Base-by-base conservation (phyloP, 306 rosid species). In the Castanopsis chinensis region DNA sequence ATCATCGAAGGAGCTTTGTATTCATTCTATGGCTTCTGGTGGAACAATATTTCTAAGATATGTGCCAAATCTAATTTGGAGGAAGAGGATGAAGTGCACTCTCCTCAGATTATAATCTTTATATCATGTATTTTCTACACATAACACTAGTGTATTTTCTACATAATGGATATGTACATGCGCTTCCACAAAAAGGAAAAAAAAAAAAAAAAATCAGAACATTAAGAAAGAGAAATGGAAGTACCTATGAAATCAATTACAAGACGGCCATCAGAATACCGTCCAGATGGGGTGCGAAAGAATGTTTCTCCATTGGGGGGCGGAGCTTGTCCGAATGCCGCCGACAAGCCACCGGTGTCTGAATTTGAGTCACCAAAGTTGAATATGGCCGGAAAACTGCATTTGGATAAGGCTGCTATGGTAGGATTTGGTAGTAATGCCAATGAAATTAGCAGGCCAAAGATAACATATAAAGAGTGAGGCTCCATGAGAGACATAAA, bases 211-310 rank as follows among this genome's bases (percentile, higher is more conserved):
- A 33, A 6, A 41, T 20, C 2, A 41, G 6, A 14, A 1, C 53
- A 60, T 28, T 23, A 13, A 71, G 18, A 49, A 19, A 69, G 10
- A 12, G 53, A 55, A 61, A 53, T n/a, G 33, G 28, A 43, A 8
- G 19, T 81, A 90, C 97, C 97, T 14, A 92, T 54, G 71, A 91
- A 88, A 77, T 91, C 92, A 74, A 90, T 51, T 35, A 88, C 27
- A 23, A 88, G 91, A 56, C 94, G 90, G 11, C 92, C 92, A 76
- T 92, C 97, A 54, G 84, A 92, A 71, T 80, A 92, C n/a, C 97
- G 87, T 6, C 97, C 90, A 1, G 89, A 89, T 19, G 97, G 91
- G 69, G 82, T 84, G 67, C 74, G 88, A 61, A 92, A 92, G 82
- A 43, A 88, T 57, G 94, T 83, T 71, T 71, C 79, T 43, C 94